Evolutionary conservation across 148 eudicot genomes (phyloP).

Genomic region (Tetragonia tetragonoides): DNA sequence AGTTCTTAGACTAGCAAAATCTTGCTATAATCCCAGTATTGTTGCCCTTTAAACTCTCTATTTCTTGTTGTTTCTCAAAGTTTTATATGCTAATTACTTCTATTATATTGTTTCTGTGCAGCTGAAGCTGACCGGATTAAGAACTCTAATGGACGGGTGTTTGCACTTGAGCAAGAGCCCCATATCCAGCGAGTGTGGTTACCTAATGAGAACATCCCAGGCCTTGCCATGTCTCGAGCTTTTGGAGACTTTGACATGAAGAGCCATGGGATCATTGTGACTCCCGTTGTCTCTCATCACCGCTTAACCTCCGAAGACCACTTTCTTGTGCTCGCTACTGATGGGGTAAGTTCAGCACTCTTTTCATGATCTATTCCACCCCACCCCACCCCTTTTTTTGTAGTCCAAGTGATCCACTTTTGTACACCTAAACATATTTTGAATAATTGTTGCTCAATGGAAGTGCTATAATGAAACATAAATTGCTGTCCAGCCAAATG

Average conservation of each 20-base stretch:
- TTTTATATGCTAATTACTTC: neutral
- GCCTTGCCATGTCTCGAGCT: conserved; percentile 85
- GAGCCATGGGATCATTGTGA: conserved; percentile 55
- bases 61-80: neutral
- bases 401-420: too few relatives aligned
- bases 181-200: conserved; percentile 75
- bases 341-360: conserved; percentile 46
- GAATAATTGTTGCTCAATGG: too few relatives aligned
- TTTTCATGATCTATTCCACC: too few relatives aligned
- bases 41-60: too few relatives aligned
- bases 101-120: conserved; percentile 13
- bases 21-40: too few relatives aligned
- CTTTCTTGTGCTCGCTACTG: conserved; percentile 68
- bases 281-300: conserved; percentile 53
- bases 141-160: conserved; percentile 55
- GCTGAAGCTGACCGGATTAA: conserved; percentile 69
- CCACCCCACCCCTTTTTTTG: too few relatives aligned
- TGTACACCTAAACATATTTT: too few relatives aligned
- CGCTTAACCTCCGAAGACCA: conserved; percentile 48
- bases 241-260: conserved; percentile 74
- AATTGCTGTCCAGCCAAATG: too few relatives aligned
- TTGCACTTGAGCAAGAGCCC: conserved; percentile 54
- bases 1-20: too few relatives aligned
- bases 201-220: conserved; percentile 61
- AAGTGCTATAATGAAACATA: too few relatives aligned